Evolutionary conservation across 495 filamentous ascomycete genomes (phyloP), one percentile per base, ranked within the genome.

Genomic region (Penicillium simplicissimum): DNA sequence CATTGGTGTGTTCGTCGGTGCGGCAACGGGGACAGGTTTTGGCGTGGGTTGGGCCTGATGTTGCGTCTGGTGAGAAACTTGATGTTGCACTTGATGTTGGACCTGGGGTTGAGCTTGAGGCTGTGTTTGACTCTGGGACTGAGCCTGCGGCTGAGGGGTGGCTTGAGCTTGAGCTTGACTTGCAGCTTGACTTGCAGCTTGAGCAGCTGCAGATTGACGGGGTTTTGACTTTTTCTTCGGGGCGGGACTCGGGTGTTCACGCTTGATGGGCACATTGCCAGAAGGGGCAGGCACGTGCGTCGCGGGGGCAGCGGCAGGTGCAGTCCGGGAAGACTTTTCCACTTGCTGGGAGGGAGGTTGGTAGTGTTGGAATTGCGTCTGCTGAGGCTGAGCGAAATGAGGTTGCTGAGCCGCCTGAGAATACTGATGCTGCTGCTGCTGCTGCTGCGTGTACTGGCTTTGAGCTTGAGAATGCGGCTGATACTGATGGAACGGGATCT

Each of bases 201-300:
- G 59, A n/a, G 53, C 52, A 37, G 55, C 43, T 5, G 49, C 15
- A 51, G 62, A 57, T 8, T 55, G 59, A 4, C 66, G 53, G 21
- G 67, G 67, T 45, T 68, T 72, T 2, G 51, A 38, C 48, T 68
- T 72, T 53, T 70, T 72, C 45, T 72, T 72, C 14, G 62, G 62
- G 33, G 42, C 62, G n/a, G 69, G 62, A 21, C 65, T 70, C 15
- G 17, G 51, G 19, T 62, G 57, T 19, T 70, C 67, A 42, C 31
- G 9, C 17, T 66, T 62, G 9, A 53, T 54, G 3, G 31, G 28
- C 15, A 38, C 15, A 25, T 54, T 68, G 11, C 48, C 62, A 6
- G 47, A 25, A 10, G 55, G 15, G 0, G 60, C 31, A 14, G 63
- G 47, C 14, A 34, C 28, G 10, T 61, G 37, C n/a, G 58, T 40